Evolutionary conservation across 768 basidiomycete species (phyloP), one percentile per base, ranked within the genome.

Genomic region (Cystoderma amianthinum): DNA sequence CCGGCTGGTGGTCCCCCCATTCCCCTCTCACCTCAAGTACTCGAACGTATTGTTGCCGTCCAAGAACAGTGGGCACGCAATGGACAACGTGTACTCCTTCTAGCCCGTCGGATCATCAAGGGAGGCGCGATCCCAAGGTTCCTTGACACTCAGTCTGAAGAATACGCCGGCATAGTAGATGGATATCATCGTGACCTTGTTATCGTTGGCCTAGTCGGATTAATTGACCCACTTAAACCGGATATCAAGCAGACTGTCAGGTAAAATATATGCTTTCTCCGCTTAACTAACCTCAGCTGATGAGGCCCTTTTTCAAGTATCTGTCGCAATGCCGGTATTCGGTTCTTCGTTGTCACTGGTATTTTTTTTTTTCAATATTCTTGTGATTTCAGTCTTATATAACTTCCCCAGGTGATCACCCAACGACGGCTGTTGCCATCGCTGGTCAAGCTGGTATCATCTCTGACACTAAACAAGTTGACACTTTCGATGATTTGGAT

Each of bases 281-380:
- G 10, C 28, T 18, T 28, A 11, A 36, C 15, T 15, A 19, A 9
- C 25, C 42, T 15, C 21, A 13, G 6, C n/a, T 9, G 17, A 12
- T 11, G 19, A 25, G n/a, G n/a, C n/a, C n/a, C 18, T 30, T 32
- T 10, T 23, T 30, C 20, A 19, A 63, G 63, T 5, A 51, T 63
- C n/a, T 72, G 72, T 46, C 68, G 76, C 18, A 51, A 68, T 11
- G 81, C 80, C 5, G 78, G 78, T 3, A 74, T 82, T 36, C 67
- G 80, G 9, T 76, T 82, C 51, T 72, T 74, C 50, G 77, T 84
- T 64, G 76, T 83, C 42, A 76, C 75, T 7, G 72, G 72, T 61
- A 42, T n/a, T 48, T 42, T 2, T 35, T 25, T 16, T 41, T 36
- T 32, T 9, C n/a, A n/a, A n/a, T n/a, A n/a, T 40, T 32, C 5